Evolutionary conservation across 2,329 filamentous ascomycete species (phyloP), one percentile per base, ranked within the genome.

Genomic region (Penicillium sp.): DNA sequence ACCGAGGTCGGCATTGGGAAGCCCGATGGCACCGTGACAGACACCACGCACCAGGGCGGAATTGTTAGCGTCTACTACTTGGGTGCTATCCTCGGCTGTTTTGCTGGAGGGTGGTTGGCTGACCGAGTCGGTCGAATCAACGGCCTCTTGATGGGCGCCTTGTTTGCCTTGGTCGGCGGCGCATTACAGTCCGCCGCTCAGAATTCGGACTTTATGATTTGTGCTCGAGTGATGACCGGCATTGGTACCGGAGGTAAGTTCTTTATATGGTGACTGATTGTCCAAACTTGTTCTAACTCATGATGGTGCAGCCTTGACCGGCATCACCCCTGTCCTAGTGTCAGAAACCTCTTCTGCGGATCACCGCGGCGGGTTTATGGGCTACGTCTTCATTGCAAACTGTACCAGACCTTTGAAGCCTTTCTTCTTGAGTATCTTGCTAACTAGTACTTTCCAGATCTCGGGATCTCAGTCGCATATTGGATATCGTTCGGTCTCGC

Each of bases 21-120:
- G 6, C 31, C 31, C 2, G 31, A 31, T 31, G 31, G 31, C 31
- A 15, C 73, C 3, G 77, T 83, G 31, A 84, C 81, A 11, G 71
- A 81, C 64, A 76, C 77, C 12, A 76, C 78, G 3, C 79, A 83
- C 59, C 79, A 84, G 66, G 82, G 82, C 7, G 82, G 82, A 39
- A 78, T 84, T 48, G 80, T 82, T 17, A 80, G 81, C n/a, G 75
- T 82, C 2, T 84, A 84, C 65, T 84, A 84, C 63, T 73, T 84
- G 25, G 82, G 82, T 5, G 77, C 75, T 17, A 81, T 83, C 58
- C 78, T 80, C 54, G 82, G 81, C 12, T 83, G 81, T 65, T 83
- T 83, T 63, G 67, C 75, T 11, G 82, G 81, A 11, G 81, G 76
- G 8, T 80, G 79, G 78, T 69, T 80, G 20, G 83, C 80, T n/a